Base-by-base conservation (phyloP, 108 stramenopile species). In the Skeletonema marinoi region DNA sequence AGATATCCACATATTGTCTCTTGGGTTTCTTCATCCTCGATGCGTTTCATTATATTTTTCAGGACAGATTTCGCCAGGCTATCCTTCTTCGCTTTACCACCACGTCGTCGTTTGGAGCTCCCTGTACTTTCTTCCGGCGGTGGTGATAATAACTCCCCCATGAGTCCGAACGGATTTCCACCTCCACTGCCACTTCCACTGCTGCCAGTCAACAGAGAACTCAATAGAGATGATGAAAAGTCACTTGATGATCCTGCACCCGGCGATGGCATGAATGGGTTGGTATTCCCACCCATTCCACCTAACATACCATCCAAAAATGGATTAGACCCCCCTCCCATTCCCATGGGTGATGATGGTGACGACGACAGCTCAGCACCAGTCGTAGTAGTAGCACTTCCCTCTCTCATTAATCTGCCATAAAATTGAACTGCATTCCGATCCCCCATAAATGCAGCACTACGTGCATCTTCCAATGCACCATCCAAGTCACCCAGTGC, bases 371-470 rank as follows among this genome's bases (percentile, higher is more conserved):
- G 30, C 41, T 32, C 59, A 25, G 62, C 56, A 29, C 60, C 51
- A 50, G 67, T 89, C 25, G 25, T 66, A 25, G 67, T 66, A 25
- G 67, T 66, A 21, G 39, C 64, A 39, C 51, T 56, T 17, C 80
- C 80, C 42, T 84, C 83, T 60, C 93, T 71, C 86, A 95, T 82
- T 33, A 96, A 78, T 38, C 82, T 81, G 19, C 92, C 92, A 75
- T 96, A 96, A 50, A 93, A 80, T 32, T 81, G 80, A 12, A 92
- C 91, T 11, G 91, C 94, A 66, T 92, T 93, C 38, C 85, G 78
- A 85, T 96, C 94, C 9, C 94, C 94, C 73, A 96, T 74, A 74
- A 90, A 96, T 13, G 92, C 91, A 3, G 92, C 92, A 33, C 80
- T 66, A 32, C 88, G 70, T 3, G 94, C 92, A 84, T 96, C 94